phyloP scores from a whole-genome alignment of 2,329 filamentous ascomycete species.

The Didymella pinodella region DNA sequence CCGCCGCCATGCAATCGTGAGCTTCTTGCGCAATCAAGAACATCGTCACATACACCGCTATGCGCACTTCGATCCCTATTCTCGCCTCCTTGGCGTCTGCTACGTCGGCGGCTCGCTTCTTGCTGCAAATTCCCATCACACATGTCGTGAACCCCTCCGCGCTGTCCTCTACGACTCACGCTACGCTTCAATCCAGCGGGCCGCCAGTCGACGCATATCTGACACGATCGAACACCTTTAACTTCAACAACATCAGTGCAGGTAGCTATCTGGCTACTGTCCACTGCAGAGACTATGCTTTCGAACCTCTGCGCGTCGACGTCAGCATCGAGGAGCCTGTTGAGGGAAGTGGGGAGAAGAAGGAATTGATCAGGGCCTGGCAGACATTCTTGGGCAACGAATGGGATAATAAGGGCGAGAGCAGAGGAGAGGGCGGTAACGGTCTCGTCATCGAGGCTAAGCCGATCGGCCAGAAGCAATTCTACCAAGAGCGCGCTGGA shows the following conservation, averaged over 20 bases:
- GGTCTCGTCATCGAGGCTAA: conserved; percentile 66
- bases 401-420: conserved; percentile 85
- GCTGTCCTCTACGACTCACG: conserved; percentile 66
- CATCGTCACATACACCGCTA: conserved; percentile 22
- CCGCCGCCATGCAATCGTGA: conserved; percentile 5
- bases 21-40: conserved; percentile 14
- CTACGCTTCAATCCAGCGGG: conserved; percentile 68
- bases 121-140: conserved; percentile 60
- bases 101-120: conserved; percentile 55
- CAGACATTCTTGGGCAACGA: conserved; percentile 89
- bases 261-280: conserved; percentile 86
- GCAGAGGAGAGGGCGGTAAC: conserved; percentile 55
- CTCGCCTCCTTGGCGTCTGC: conserved; percentile 54
- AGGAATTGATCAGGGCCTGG: conserved; percentile 69
- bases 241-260: conserved; percentile 74
- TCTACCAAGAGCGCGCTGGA: conserved; percentile 76
- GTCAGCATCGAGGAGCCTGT: conserved; percentile 54
- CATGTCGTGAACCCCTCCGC: conserved; percentile 55
- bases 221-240: conserved; percentile 73
- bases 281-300: conserved; percentile 75
- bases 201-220: conserved; percentile 67
- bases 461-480: conserved; percentile 71
- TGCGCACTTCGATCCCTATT: conserved; percentile 48
- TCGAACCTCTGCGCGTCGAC: conserved; percentile 83
- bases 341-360: conserved; percentile 42